Percentiles rank a stretch among this genome's conserved stretches.
Conservation (phyloP, 805 yeast genomes). For the Spencermartinsiella europaea region DNA sequence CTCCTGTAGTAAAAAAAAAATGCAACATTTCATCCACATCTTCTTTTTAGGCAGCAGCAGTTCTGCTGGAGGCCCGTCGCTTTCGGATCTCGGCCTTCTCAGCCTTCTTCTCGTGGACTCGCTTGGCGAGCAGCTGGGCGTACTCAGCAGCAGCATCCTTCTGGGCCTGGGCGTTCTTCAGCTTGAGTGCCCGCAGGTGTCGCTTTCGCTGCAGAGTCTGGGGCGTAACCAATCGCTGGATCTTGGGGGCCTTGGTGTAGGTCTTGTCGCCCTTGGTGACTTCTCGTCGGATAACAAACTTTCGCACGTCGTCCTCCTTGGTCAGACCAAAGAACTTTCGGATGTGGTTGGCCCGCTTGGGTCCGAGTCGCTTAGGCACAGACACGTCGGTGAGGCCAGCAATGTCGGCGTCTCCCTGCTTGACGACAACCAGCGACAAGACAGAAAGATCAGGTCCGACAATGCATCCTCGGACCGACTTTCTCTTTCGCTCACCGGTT, state of each 20-base stretch:
- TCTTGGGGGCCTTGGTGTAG: conserved; percentile 99
- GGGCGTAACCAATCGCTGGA: conserved; percentile 99
- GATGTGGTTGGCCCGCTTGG: conserved; percentile 99
- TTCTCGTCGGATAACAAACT: conserved; percentile 97
- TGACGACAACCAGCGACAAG: conserved; percentile 85
- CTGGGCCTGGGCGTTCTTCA: conserved; percentile 96
- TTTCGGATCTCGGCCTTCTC: conserved; percentile 97
- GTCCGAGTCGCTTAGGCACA: conserved; percentile 99
- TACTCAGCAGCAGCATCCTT: conserved; percentile 99
- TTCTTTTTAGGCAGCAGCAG: conserved; percentile 51
- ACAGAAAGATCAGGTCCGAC: conserved; percentile 97
- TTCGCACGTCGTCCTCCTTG: conserved; percentile 87
- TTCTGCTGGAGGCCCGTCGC: conserved; percentile 87
- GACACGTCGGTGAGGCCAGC: conserved; percentile 93
- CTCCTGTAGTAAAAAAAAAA: background rate
- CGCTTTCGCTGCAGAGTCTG: conserved; percentile 99
- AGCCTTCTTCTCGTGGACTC: conserved; percentile 97
- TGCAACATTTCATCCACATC: background rate
- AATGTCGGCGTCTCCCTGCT: conserved; percentile 95
- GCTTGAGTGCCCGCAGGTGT: conserved; percentile 87
- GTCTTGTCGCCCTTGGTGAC: conserved; percentile 96
- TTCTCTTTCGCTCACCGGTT: conserved; percentile 99
- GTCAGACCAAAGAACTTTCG: conserved; percentile 99
- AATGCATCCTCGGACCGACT: conserved; percentile 99
- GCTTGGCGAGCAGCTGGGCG: conserved; percentile 97